Percentiles rank a stretch among this genome's conserved stretches.
These are phyloP conservation scores for Hypoxylon lenormandii DNA, from an alignment of 495 filamentous ascomycete species.

Conservation along the genomic window DNA sequence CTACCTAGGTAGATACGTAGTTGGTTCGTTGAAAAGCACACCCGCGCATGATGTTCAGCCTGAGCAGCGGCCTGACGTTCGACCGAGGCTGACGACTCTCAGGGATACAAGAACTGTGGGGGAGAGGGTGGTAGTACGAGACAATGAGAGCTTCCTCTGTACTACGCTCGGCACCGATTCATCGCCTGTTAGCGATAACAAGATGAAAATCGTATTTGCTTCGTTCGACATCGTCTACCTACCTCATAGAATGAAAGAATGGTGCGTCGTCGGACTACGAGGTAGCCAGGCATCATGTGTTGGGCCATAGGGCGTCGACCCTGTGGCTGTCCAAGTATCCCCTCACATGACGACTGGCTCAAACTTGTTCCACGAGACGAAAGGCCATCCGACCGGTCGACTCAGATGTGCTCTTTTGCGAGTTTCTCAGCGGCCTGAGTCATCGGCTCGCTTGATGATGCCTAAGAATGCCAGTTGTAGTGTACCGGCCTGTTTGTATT, in stretches of 20 bases:
- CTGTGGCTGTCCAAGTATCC: slow-evolving; percentile 2
- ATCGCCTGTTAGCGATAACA: not conserved
- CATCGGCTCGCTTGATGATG: not conserved
- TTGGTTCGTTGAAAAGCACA: not conserved
- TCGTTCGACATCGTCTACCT: not conserved
- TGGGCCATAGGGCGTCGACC: not conserved
- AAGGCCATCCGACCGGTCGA: slow-evolving; percentile 2
- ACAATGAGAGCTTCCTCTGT: not conserved
- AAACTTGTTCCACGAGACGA: slow-evolving; percentile 21
- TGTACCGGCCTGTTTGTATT: not conserved
- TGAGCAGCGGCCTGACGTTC: slow-evolving; percentile 5
- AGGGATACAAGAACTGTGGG: slow-evolving; percentile 15
- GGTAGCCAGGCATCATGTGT: slow-evolving; percentile 11
- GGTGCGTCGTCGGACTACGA: not conserved
- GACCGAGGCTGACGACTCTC: slow-evolving; percentile 3
- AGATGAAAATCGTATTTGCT: slow-evolving; percentile 6
- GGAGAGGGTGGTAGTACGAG: not conserved
- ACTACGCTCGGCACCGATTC: not conserved
- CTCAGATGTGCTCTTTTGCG: not conserved
- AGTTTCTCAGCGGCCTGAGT: not conserved
- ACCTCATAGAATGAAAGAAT: slow-evolving; percentile 1
- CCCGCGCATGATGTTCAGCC: not conserved
- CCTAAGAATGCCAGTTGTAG: not conserved
- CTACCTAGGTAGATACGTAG: not conserved
- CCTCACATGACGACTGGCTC: slow-evolving; percentile 18